These are phyloP conservation scores for Ramalina intermedia DNA, from an alignment of 495 filamentous ascomycete genomes.

Conservation along the genomic window DNA sequence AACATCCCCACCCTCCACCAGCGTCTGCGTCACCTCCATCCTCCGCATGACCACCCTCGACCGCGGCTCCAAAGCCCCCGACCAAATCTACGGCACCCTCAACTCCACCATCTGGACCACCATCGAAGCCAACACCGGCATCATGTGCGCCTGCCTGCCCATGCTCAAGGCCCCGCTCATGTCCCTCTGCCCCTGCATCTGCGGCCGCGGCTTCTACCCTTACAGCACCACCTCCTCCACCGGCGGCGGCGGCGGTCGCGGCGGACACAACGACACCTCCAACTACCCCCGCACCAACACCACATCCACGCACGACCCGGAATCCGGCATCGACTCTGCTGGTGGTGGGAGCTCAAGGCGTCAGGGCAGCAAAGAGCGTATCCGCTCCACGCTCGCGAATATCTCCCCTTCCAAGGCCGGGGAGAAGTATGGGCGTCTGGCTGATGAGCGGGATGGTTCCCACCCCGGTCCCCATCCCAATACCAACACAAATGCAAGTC, in stretches of 20 bases:
- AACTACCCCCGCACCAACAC: slow-evolving; percentile 15
- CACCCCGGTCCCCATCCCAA: too few species aligned
- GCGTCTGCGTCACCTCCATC: slow-evolving; percentile 22
- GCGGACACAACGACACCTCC: slow-evolving; percentile 38
- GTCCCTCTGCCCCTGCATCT: slow-evolving; percentile 45
- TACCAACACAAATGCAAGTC: too few species aligned
- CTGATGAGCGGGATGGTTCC: too few species aligned
- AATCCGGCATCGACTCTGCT: slow-evolving; percentile 8
- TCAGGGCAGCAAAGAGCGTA: not conserved
- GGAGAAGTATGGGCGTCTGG: too few species aligned
- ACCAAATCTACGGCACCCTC: slow-evolving; percentile 20
- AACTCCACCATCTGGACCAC: slow-evolving; percentile 31
- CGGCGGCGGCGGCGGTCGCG: slow-evolving; percentile 51
- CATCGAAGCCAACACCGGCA: slow-evolving; percentile 29
- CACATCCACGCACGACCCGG: slow-evolving; percentile 8
- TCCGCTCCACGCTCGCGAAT: not conserved
- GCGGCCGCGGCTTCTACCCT: slow-evolving; percentile 62
- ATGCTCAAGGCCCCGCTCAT: slow-evolving; percentile 45
- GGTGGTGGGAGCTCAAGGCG: not conserved
- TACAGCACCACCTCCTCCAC: slow-evolving; percentile 49
- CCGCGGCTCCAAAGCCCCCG: slow-evolving; percentile 13
- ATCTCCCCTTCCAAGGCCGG: too few species aligned
- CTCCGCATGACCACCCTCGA: slow-evolving; percentile 21
- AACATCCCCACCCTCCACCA: not conserved
- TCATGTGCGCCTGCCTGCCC: slow-evolving; percentile 34